These are phyloP conservation scores for Pistacia atlantica DNA, from an alignment of 345 rosid species.

Conservation along the genomic window DNA sequence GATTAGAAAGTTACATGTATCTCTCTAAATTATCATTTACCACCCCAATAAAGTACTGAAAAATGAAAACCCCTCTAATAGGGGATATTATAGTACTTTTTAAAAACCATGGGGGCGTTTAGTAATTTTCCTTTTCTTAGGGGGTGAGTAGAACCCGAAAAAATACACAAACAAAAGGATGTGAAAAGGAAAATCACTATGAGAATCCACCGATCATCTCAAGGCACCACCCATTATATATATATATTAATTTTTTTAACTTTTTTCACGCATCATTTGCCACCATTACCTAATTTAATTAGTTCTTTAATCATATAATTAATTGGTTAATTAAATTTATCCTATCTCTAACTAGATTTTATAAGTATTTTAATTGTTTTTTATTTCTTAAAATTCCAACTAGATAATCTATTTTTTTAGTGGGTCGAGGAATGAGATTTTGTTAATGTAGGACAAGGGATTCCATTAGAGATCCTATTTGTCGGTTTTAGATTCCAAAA, in stretches of 20 bases:
- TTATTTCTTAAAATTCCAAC: background rate
- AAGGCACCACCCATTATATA: constrained; percentile 16
- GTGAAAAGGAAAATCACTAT: constrained; percentile 43
- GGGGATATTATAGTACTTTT: too few species aligned
- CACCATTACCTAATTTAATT: constrained; percentile 19
- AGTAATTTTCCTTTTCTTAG: too few species aligned
- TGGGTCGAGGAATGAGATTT: background rate
- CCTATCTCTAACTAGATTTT: background rate
- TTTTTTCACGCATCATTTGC: constrained; percentile 30
- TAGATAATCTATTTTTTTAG: constrained; percentile 1
- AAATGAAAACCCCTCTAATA: too few species aligned
- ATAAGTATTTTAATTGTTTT: too few species aligned
- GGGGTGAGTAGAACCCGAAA: background rate
- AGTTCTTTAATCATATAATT: background rate
- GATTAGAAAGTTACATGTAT: too few species aligned
- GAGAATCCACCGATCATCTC: constrained; percentile 37
- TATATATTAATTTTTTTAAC: constrained; percentile 17
- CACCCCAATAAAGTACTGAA: too few species aligned
- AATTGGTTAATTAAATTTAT: background rate
- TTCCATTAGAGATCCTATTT: constrained; percentile 3
- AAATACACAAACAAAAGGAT: constrained; percentile 9
- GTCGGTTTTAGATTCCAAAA: constrained; percentile 9
- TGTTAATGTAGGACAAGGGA: background rate
- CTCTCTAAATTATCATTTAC: too few species aligned
- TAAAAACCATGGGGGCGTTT: too few species aligned